phyloP scores from a whole-genome alignment of 495 filamentous ascomycete species.

The Podospora conica region DNA sequence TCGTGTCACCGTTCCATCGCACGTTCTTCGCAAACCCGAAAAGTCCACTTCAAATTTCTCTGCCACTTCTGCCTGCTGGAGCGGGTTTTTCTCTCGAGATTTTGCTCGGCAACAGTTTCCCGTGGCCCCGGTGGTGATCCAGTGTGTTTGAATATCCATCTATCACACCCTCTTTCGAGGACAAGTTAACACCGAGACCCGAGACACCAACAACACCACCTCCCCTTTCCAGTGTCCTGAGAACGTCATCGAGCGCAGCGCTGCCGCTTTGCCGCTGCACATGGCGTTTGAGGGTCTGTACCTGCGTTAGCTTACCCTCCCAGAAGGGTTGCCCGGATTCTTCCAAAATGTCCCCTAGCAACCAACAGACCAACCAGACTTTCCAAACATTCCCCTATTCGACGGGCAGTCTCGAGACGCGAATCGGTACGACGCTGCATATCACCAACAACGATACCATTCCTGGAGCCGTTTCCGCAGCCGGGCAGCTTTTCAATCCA shows the following conservation, averaged over 20 bases:
- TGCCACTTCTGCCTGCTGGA: too few species aligned
- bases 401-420: not conserved
- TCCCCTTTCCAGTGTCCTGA: too few species aligned
- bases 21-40: not conserved
- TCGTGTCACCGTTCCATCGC: not conserved
- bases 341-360: not conserved
- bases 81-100: not conserved
- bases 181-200: too few species aligned
- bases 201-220: too few species aligned
- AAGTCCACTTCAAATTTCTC: not conserved
- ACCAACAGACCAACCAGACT: not conserved
- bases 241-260: not conserved
- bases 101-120: not conserved
- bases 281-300: not conserved
- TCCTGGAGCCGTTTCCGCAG: not conserved
- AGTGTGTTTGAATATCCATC: not conserved
- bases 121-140: not conserved
- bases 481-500: not conserved
- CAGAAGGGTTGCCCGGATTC: too few species aligned
- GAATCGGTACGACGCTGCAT: not conserved
- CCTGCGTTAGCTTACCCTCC: not conserved
- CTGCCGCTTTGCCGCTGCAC: not conserved
- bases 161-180: too few species aligned
- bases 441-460: not conserved
- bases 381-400: not conserved